phyloP scores from a whole-genome alignment of 2,329 filamentous ascomycete genomes.

The Leptoxyphium fumago region DNA sequence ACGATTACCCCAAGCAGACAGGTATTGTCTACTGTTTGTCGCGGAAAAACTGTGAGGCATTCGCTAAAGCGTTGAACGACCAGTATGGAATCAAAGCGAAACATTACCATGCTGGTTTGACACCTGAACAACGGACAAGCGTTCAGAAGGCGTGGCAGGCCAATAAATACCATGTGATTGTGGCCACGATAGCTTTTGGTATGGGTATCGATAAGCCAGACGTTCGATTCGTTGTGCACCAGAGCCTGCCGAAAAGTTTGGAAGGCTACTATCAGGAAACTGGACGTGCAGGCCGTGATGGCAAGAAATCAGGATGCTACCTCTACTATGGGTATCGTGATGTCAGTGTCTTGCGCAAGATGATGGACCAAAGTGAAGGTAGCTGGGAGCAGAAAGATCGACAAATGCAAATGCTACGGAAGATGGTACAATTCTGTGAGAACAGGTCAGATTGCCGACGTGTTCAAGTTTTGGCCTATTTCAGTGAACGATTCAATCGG shows the following conservation, averaged over 20 bases:
- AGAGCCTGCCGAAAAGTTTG: constrained; percentile 81
- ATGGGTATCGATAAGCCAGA: constrained; percentile 99
- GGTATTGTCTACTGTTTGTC: constrained; percentile 93
- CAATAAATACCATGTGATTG: constrained; percentile 70
- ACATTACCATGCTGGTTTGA: constrained; percentile 77
- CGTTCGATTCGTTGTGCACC: constrained; percentile 91
- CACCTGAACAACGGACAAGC: constrained; percentile 48
- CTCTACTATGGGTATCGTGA: constrained; percentile 78
- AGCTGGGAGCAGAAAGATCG: constrained; percentile 66
- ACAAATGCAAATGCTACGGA: constrained; percentile 70
- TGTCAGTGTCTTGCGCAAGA: constrained; percentile 53
- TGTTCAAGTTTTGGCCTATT: constrained; percentile 82
- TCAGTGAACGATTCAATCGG: constrained; percentile 67
- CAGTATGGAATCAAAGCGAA: constrained; percentile 54
- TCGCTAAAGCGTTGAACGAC: constrained; percentile 53
- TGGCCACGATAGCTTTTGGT: constrained; percentile 95
- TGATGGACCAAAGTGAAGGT: constrained; percentile 74
- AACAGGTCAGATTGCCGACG: constrained; percentile 78
- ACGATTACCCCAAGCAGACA: constrained; percentile 53
- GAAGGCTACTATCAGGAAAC: constrained; percentile 99
- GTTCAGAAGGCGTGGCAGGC: constrained; percentile 74
- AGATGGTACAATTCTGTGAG: constrained; percentile 77
- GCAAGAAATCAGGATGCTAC: constrained; percentile 73
- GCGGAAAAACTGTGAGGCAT: constrained; percentile 63
- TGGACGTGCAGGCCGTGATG: constrained; percentile 83